Base-by-base conservation (phyloP, 2,329 filamentous ascomycete genomes). In the Aspergillus glaucus region DNA sequence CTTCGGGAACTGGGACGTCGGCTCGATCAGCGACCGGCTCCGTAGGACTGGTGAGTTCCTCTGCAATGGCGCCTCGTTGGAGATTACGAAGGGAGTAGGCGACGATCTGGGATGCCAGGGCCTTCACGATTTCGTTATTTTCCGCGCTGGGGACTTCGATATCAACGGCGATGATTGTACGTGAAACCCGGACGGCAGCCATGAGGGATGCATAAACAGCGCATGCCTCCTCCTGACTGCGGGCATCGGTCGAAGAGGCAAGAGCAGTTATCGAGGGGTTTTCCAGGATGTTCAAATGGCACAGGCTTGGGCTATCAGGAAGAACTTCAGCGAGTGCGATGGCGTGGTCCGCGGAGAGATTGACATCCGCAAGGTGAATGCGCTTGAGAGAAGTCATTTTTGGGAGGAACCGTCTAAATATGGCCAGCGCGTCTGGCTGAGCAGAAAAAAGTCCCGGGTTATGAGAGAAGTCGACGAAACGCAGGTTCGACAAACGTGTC, bases 41-140 rank as follows among this genome's bases (percentile, higher is more conserved):
- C 67, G 43, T 76, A 65, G 53, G 72, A 72, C 50, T 63, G 15
- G 63, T 58, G 17, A 70, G 50, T 24, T 81, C 78, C 48, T 86
- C 84, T 8, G 79, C 77, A 50, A 89, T 81, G 9, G 88, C 84
- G 14, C 86, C 80, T 8, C 80, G 81, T 65, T 95, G 89, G 75
- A 98, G 85, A 60, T 98, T 98, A 49, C 87, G 83, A 53, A 98
- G 77, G 54, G 88, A 95, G 67, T 96, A 96, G 0, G 89, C 92
- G 40, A 96, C 85, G n/a, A 95, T 87, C 66, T 95, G 91, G 62
- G 92, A 94, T 0, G 90, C 91, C 58, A 96, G 78, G 3, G 90
- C 91, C 68, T 90, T 94, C 60, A 96, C 87, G 21, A 96, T 81
- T 65, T 96, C 93, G 47, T 87, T 88, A n/a, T 86, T 87, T 48